Conservation (phyloP, 345 rosid genomes). For the Syzygium jambos region DNA sequence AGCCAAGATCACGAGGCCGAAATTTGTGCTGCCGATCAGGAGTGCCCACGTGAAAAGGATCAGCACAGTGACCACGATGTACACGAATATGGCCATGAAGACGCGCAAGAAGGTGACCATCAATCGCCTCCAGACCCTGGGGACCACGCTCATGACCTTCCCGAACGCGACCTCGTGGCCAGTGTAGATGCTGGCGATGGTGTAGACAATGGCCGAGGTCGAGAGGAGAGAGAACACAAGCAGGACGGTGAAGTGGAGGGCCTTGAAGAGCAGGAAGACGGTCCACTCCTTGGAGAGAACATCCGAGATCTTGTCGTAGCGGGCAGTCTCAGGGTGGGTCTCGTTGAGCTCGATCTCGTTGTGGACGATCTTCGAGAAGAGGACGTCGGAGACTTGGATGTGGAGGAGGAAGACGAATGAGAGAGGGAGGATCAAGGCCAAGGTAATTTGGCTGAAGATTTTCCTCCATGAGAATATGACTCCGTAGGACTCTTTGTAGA, state of each 20-base stretch:
- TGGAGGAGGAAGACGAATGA: conserved; percentile 38
- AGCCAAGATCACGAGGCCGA: background rate
- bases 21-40: background rate
- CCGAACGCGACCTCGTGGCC: conserved; percentile 18
- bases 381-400: conserved; percentile 18
- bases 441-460: conserved; percentile 39
- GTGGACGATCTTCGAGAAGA: conserved; percentile 10
- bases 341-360: conserved; percentile 3
- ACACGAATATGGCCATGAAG: conserved; percentile 12
- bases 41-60: background rate
- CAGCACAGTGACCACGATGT: conserved; percentile 4
- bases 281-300: conserved; percentile 22
- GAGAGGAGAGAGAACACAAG: conserved; percentile 43
- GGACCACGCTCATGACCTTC: conserved; percentile 34
- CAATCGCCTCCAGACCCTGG: conserved; percentile 49
- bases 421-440: conserved; percentile 43
- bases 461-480: conserved; percentile 36
- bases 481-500: conserved; percentile 31
- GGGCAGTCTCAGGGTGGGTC: background rate
- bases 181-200: conserved; percentile 42
- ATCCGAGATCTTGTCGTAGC: background rate
- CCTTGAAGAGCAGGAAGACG: conserved; percentile 24
- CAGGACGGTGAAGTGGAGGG: conserved; percentile 19
- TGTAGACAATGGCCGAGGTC: conserved; percentile 40
- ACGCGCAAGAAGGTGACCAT: conserved; percentile 31